A percentile compares a stretch with the other conserved stretches of the same genome.
Evolutionary conservation across 192 early-diverging fungal species (phyloP).

Genomic region (Umbelopsis ramanniana): DNA sequence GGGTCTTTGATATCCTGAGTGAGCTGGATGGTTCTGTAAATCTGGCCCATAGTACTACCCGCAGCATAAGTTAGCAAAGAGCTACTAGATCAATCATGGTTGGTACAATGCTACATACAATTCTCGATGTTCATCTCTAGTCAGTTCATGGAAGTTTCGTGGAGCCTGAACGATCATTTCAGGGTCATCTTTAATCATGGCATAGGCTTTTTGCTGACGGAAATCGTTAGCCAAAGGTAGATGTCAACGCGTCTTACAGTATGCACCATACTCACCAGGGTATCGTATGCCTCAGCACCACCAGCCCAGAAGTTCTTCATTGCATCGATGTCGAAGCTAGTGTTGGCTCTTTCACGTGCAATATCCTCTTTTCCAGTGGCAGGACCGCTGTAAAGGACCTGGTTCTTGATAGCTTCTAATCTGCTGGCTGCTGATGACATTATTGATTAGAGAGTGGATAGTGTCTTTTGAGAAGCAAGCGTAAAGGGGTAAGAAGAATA

Average conservation of each 20-base stretch:
- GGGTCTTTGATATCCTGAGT: slow-evolving; percentile 42
- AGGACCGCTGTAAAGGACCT: slow-evolving; percentile 41
- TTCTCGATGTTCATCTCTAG: slow-evolving; percentile 54
- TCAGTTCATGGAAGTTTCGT: slow-evolving; percentile 52
- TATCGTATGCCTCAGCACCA: slow-evolving; percentile 49
- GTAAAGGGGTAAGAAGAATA: slow-evolving; percentile 2
- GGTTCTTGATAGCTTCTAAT: slow-evolving; percentile 43
- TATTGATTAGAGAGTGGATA: neutral
- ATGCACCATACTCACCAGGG: slow-evolving; percentile 37
- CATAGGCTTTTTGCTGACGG: slow-evolving; percentile 43
- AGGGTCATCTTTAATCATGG: slow-evolving; percentile 55
- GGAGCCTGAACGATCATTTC: slow-evolving; percentile 53
- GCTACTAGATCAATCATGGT: neutral
- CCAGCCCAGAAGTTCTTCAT: slow-evolving; percentile 53
- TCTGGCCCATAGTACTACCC: slow-evolving; percentile 56
- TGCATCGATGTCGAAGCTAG: slow-evolving; percentile 55
- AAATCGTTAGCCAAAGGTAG: neutral
- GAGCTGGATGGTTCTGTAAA: slow-evolving; percentile 46
- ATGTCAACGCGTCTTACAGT: neutral
- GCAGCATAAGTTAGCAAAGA: neutral
- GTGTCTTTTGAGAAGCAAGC: neutral
- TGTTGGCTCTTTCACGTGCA: slow-evolving; percentile 54
- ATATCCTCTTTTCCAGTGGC: slow-evolving; percentile 56
- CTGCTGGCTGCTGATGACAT: slow-evolving; percentile 38
- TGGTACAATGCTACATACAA: slow-evolving; percentile 35